These are phyloP conservation scores for Phytophthora multivora DNA, from an alignment of 352 stramenopile species.

Conservation along the genomic window DNA sequence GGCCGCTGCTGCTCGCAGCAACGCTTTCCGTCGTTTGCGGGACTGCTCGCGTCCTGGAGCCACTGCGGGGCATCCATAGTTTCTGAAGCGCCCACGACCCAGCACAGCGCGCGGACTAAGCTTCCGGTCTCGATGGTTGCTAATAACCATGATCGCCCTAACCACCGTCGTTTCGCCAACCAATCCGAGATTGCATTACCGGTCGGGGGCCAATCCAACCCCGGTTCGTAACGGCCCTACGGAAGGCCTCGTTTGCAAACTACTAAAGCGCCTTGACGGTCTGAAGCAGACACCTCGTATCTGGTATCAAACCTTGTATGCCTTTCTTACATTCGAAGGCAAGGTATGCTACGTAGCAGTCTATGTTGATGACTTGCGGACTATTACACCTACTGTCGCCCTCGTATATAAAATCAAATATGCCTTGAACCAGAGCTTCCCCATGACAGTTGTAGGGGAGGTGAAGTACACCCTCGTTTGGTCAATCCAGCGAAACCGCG, in stretches of 20 bases:
- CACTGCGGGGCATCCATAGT: too few relatives aligned
- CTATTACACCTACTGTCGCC: constrained; percentile 4
- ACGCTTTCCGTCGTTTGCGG: not conserved
- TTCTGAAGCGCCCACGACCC: too few relatives aligned
- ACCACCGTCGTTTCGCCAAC: too few relatives aligned
- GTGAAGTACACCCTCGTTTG: constrained; percentile 10
- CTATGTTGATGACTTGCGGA: constrained; percentile 11
- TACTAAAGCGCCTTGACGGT: not conserved
- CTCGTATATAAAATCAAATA: constrained; percentile 8
- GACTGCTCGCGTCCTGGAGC: too few relatives aligned
- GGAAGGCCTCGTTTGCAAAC: not conserved
- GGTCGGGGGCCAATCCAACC: too few relatives aligned
- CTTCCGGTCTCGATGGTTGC: too few relatives aligned
- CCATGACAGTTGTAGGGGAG: constrained; percentile 14
- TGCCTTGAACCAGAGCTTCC: constrained; percentile 16
- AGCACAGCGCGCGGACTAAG: too few relatives aligned
- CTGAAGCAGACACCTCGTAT: not conserved
- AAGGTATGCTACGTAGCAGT: constrained; percentile 11
- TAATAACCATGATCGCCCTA: too few relatives aligned
- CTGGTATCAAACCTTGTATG: constrained; percentile 2
- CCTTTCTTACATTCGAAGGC: not conserved
- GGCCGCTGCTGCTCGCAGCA: not conserved
- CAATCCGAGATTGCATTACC: too few relatives aligned
- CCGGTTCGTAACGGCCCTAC: too few relatives aligned
- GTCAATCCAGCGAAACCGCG: constrained; percentile 12